Conservation (phyloP, 331 rosid genomes). For the Erythrophleum ivorense region DNA sequence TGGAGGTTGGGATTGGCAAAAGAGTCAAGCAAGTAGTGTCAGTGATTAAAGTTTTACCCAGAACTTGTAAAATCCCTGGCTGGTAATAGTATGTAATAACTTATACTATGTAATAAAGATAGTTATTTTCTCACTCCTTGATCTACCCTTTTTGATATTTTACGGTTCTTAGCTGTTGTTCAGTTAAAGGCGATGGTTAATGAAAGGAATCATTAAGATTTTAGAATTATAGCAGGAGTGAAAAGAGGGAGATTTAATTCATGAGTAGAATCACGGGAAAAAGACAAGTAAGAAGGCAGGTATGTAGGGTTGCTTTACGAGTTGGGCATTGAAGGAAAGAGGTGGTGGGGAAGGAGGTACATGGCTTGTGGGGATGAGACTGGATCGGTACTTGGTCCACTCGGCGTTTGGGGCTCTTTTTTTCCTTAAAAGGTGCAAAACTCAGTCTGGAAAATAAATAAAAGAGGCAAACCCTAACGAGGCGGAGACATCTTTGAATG, state of each 20-base stretch:
- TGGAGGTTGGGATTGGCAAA: constrained; percentile 22
- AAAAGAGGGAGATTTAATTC: constrained; percentile 2
- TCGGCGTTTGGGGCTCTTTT: constrained; percentile 10
- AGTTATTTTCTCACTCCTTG: background rate
- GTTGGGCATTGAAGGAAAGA: background rate
- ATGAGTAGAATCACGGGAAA: background rate
- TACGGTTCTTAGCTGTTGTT: too few species aligned
- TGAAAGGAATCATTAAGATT: background rate
- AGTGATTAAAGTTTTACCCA: constrained; percentile 37
- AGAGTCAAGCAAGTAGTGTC: constrained; percentile 15
- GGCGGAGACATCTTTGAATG: constrained; percentile 39
- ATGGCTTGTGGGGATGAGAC: background rate
- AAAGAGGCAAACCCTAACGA: background rate
- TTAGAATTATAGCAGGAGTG: background rate
- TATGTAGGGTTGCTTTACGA: too few species aligned
- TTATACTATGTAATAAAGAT: constrained; percentile 34
- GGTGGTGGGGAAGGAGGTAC: background rate
- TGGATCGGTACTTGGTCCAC: background rate
- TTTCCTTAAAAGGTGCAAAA: constrained; percentile 33
- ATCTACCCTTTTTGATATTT: background rate
- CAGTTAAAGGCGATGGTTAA: background rate
- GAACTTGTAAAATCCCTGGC: constrained; percentile 34
- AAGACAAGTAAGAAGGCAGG: too few species aligned
- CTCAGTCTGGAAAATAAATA: background rate
- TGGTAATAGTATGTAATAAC: constrained; percentile 33